Conservation (phyloP, 257 asterid species). For the Solanum chiquidenum region DNA sequence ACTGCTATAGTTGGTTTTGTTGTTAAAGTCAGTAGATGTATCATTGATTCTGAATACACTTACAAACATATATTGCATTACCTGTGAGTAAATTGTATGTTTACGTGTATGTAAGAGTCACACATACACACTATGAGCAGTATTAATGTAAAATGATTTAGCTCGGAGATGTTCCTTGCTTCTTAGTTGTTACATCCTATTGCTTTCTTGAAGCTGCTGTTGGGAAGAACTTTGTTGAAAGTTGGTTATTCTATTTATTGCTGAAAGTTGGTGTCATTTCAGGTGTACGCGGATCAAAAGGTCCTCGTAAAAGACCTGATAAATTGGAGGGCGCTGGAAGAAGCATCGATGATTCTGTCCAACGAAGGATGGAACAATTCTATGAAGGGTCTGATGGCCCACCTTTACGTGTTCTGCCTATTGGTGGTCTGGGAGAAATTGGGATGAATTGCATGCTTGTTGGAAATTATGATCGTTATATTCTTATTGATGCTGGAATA, state of each 20-base stretch:
- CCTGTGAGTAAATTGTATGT: neutral
- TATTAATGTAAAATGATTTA: neutral
- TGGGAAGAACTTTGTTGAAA: neutral
- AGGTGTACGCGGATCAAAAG: conserved; percentile 50
- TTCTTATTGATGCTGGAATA: conserved; percentile 92
- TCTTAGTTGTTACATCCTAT: neutral
- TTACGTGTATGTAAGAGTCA: neutral
- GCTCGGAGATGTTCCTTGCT: neutral
- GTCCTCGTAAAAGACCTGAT: conserved; percentile 42
- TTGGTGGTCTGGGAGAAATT: conserved; percentile 97
- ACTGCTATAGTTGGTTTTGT: neutral
- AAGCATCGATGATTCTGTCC: conserved; percentile 93
- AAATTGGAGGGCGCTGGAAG: conserved; percentile 77
- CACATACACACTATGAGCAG: neutral
- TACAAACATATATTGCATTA: neutral
- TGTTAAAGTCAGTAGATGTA: neutral
- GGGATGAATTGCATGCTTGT: conserved; percentile 99
- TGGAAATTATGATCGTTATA: conserved; percentile 89
- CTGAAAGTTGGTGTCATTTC: neutral
- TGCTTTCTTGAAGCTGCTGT: neutral
- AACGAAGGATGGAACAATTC: conserved; percentile 93
- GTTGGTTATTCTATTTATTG: neutral
- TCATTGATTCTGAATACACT: neutral
- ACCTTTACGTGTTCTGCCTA: conserved; percentile 83
- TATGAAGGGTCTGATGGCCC: conserved; percentile 97